These are phyloP conservation scores for Trichoderma orchidacearum DNA, from an alignment of 495 filamentous ascomycete species.

Conservation along the genomic window DNA sequence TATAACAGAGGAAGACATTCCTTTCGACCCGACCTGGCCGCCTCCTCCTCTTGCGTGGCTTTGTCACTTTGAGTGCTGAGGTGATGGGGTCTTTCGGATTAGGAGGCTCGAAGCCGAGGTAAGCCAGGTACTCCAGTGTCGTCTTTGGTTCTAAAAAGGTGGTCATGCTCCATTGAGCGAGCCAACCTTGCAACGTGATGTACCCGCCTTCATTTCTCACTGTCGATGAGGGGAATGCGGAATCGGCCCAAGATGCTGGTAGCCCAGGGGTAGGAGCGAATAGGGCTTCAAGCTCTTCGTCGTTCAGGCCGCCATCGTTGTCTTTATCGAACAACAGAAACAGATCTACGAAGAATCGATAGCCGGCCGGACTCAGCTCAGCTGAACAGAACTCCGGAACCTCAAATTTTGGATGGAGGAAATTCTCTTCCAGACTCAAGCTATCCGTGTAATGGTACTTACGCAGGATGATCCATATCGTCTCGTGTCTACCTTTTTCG, in stretches of 20 bases:
- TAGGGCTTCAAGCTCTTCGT: constrained; percentile 66
- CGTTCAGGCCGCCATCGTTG: constrained; percentile 87
- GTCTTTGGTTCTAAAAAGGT: constrained; percentile 93
- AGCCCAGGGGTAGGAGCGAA: constrained; percentile 91
- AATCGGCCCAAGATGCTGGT: constrained; percentile 72
- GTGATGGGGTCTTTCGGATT: constrained; percentile 56
- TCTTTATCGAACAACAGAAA: constrained; percentile 94
- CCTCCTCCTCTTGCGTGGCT: constrained; percentile 69
- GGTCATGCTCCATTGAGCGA: constrained; percentile 99
- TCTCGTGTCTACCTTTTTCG: constrained; percentile 96
- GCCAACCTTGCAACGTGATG: constrained; percentile 93
- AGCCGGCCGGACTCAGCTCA: constrained; percentile 86
- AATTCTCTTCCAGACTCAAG: constrained; percentile 74
- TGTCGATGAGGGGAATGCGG: constrained; percentile 80
- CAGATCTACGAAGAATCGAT: constrained; percentile 93
- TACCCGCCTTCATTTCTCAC: constrained; percentile 90
- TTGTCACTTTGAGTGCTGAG: constrained; percentile 79
- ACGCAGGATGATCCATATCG: constrained; percentile 91
- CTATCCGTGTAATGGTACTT: constrained; percentile 95
- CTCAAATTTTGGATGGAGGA: constrained; percentile 88
- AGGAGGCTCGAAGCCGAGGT: constrained; percentile 71
- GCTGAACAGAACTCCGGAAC: constrained; percentile 83
- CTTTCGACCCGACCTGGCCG: constrained; percentile 76
- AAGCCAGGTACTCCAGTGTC: constrained; percentile 87
- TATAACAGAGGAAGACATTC: constrained; percentile 91